These are phyloP conservation scores for Tetrapisispora iriomotensis DNA, from an alignment of 805 yeast genomes.

Conservation along the genomic window DNA sequence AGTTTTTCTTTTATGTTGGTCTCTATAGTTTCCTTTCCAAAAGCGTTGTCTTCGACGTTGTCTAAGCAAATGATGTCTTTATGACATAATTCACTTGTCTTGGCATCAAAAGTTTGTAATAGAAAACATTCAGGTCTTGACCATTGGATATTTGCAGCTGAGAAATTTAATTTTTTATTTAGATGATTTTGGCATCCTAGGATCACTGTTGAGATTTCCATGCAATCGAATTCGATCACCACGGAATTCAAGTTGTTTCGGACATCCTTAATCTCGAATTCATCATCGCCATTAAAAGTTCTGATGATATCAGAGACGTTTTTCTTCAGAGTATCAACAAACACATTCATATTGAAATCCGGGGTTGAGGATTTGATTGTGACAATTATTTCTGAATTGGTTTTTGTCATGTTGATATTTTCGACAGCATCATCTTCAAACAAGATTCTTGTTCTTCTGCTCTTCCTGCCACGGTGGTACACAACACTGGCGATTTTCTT, in stretches of 20 bases:
- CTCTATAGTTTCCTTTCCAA: conserved; percentile 4
- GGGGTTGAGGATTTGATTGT: neutral
- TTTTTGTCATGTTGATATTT: conserved; percentile 11
- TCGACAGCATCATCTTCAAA: conserved; percentile 26
- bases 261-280: neutral
- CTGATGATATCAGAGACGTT: neutral
- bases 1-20: conserved; percentile 6
- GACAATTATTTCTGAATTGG: neutral
- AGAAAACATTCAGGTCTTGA: conserved; percentile 21
- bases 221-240: conserved; percentile 12
- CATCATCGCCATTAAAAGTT: neutral
- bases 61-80: conserved; percentile 13
- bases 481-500: conserved; percentile 23
- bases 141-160: conserved; percentile 12
- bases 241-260: neutral
- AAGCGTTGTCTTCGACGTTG: neutral
- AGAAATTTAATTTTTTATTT: conserved; percentile 8
- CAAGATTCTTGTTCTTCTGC: conserved; percentile 26
- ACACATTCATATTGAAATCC: neutral
- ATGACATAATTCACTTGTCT: conserved; percentile 13
- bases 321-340: neutral
- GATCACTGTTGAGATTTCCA: conserved; percentile 15
- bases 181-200: conserved; percentile 17
- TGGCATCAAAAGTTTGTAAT: conserved; percentile 13
- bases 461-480: conserved; percentile 9